Evolutionary conservation across 2,329 filamentous ascomycete genomes (phyloP), one percentile per base, ranked within the genome.

Genomic region (Diaporthe ilicicola): DNA sequence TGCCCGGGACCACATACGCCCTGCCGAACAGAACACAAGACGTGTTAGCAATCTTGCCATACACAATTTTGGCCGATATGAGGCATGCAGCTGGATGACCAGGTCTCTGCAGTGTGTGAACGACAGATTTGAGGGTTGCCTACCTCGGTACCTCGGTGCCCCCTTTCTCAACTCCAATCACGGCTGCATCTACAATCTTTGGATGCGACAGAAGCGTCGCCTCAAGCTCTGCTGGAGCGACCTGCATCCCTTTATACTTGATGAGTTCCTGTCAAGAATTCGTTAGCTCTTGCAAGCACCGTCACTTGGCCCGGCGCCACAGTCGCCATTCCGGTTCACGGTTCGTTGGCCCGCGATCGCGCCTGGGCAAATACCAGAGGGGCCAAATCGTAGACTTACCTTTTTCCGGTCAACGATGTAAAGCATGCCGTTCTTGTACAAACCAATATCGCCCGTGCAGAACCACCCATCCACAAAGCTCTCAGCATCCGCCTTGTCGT

Each of bases 341-440:
- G 7, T n/a, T 44, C n/a, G 4, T 3, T 5, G 17, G 2, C n/a
- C 32, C 29, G 22, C 22, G 17, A 13, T 19, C 29, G 39, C 29
- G 39, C 39, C 46, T 9, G 15, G 2, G 7, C 12, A 15, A 62
- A 13, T n/a, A 46, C 12, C 12, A 19, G 27, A 48, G n/a, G 32
- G 39, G 15, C 32, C 32, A 48, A 24, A 22, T 27, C n/a, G 24
- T 6, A 54, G 54, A 42, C 59, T 73, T 68, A 79, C 89, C 84
- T 94, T 94, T 71, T 93, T 90, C 15, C 93, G 89, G 77, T 96
- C 94, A 0, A 94, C 94, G 74, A 97, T 93, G 82, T 89, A 94
- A 75, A 94, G 91, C 64, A 90, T 89, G 19, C 92, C 85, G 50
- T 86, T 81, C 74, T 94, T 90, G 79, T 93, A 89, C 72, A 91